Evolutionary conservation across 148 eudicot species (phyloP).

Genomic region (Polygonum aviculare): DNA sequence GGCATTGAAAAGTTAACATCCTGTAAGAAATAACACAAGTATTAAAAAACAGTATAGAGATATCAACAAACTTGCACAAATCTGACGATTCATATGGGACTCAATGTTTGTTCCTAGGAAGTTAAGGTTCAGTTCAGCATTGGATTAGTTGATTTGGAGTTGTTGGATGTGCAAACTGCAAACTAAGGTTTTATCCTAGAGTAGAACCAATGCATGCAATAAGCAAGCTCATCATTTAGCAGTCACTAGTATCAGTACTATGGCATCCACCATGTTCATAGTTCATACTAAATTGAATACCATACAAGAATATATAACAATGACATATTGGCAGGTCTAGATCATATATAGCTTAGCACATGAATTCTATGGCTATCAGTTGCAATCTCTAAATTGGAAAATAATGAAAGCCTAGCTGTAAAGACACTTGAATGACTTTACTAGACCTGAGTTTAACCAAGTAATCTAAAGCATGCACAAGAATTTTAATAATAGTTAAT

Average conservation of each 20-base stretch:
- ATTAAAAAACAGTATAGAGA: neutral
- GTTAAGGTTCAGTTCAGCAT: neutral
- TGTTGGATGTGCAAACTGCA: neutral
- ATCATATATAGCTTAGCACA: neutral
- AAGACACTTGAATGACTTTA: neutral
- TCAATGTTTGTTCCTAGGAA: neutral
- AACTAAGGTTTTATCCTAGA: neutral
- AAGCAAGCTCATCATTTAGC: neutral
- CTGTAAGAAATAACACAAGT: conserved; percentile 22
- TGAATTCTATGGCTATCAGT: neutral
- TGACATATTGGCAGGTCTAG: neutral
- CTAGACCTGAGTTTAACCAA: neutral
- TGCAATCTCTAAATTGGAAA: neutral
- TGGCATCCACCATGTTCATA: neutral
- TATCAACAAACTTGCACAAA: neutral
- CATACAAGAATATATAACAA: neutral
- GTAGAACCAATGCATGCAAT: neutral
- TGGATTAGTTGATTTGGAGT: neutral
- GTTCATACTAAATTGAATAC: neutral
- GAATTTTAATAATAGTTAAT: too few relatives aligned
- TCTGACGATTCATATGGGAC: neutral
- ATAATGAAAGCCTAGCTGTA: neutral
- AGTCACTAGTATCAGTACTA: neutral
- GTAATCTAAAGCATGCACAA: too few relatives aligned
- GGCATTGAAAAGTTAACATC: conserved; percentile 84